phyloP scores from a whole-genome alignment of 805 yeast genomes.

The fission yeast (Schizosaccharomyces pombe) region DNA sequence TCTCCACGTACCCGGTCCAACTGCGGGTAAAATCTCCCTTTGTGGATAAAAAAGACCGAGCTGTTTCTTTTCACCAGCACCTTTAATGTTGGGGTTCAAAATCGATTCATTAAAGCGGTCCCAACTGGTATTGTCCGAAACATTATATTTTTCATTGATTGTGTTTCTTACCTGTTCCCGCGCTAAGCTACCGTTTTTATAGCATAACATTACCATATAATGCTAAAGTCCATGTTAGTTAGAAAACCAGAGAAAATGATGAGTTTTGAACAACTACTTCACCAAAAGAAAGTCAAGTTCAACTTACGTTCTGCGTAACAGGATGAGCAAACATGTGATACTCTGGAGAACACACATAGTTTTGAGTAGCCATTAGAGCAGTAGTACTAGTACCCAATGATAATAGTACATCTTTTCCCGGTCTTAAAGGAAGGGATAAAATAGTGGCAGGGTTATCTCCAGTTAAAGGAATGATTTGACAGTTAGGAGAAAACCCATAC shows the following conservation, averaged over 20 bases:
- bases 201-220: slow-evolving; percentile 89
- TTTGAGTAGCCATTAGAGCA: slow-evolving; percentile 54
- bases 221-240: slow-evolving; percentile 18
- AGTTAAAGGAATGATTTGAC: slow-evolving; percentile 52
- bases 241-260: no score
- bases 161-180: slow-evolving; percentile 51
- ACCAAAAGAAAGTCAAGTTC: not conserved
- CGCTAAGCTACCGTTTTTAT: slow-evolving; percentile 75
- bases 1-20: slow-evolving; percentile 36
- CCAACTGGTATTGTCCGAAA: not conserved
- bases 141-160: slow-evolving; percentile 19
- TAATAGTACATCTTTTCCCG: slow-evolving; percentile 45
- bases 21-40: slow-evolving; percentile 81
- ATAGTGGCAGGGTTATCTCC: slow-evolving; percentile 85
- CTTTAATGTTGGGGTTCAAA: slow-evolving; percentile 15
- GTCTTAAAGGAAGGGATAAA: slow-evolving; percentile 50
- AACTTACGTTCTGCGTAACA: slow-evolving; percentile 27
- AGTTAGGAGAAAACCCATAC: slow-evolving; percentile 33
- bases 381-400: slow-evolving; percentile 89
- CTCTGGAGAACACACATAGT: slow-evolving; percentile 52
- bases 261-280: no score
- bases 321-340: slow-evolving; percentile 80
- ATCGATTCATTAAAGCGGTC: not conserved
- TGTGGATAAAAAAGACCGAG: slow-evolving; percentile 68
- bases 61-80: slow-evolving; percentile 11